Percentiles rank a stretch among this genome's conserved stretches.
Conservation (phyloP, 192 early-diverging fungal species). For the Podila verticillata region DNA sequence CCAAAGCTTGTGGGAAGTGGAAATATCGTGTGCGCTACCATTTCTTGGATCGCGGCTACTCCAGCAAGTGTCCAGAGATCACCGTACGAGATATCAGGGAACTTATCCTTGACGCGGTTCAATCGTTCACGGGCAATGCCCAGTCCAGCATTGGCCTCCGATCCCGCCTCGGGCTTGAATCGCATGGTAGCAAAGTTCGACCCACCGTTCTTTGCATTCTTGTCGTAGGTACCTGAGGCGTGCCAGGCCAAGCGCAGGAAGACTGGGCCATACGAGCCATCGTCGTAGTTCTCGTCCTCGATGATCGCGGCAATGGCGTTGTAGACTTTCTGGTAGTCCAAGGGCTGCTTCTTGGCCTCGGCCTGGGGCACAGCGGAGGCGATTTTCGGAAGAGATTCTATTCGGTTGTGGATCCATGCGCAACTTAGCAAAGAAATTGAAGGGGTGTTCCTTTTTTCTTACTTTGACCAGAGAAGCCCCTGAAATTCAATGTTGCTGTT, state of each 20-base stretch:
- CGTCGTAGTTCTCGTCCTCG: conserved; percentile 81
- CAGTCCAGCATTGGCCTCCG: conserved; percentile 82
- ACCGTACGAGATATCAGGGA: conserved; percentile 83
- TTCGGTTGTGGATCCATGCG: not conserved
- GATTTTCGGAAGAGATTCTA: conserved; percentile 24
- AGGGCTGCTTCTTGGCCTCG: conserved; percentile 54
- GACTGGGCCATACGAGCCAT: conserved; percentile 82
- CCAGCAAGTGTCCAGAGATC: conserved; percentile 87
- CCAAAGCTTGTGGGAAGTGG: too few relatives aligned
- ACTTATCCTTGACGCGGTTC: conserved; percentile 79
- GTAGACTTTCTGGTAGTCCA: conserved; percentile 78
- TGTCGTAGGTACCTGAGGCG: conserved; percentile 79
- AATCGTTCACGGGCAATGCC: conserved; percentile 75
- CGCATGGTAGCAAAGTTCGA: conserved; percentile 83
- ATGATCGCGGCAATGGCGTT: conserved; percentile 80
- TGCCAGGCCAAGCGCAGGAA: conserved; percentile 90
- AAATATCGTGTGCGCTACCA: conserved; percentile 28
- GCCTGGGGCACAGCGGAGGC: conserved; percentile 6
- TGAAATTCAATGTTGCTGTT: too few relatives aligned
- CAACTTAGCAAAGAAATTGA: not conserved
- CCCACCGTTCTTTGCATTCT: conserved; percentile 73
- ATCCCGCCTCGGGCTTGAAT: conserved; percentile 67
- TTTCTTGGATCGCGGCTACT: conserved; percentile 77
- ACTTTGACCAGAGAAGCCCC: too few relatives aligned
- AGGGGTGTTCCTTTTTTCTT: not conserved